These are phyloP conservation scores for Pulicaria dysenterica DNA, from an alignment of 129 eudicot species.

Conservation along the genomic window DNA sequence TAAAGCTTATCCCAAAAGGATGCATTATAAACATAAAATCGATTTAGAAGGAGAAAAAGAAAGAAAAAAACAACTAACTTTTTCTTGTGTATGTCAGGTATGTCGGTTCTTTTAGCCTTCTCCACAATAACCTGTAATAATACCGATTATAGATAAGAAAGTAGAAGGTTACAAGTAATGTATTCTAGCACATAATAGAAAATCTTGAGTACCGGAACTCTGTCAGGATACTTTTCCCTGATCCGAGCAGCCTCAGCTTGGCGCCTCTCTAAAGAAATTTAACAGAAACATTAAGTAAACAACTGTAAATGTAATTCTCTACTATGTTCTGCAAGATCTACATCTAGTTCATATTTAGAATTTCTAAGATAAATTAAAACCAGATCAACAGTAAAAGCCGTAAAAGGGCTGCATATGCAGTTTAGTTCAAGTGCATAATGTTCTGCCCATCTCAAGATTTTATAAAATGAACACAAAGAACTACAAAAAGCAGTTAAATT, in stretches of 20 bases:
- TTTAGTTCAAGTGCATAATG: too few species aligned
- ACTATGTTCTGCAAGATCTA: background rate
- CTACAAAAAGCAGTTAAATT: too few species aligned
- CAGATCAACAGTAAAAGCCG: background rate
- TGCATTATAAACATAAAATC: background rate
- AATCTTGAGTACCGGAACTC: constrained; percentile 71
- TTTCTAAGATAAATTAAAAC: background rate
- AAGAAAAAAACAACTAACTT: constrained; percentile 61
- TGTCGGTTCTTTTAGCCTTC: constrained; percentile 92
- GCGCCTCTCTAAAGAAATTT: constrained; percentile 61
- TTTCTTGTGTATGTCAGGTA: constrained; percentile 95
- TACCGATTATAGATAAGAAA: constrained; percentile 12
- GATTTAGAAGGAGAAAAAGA: background rate
- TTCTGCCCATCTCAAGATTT: too few species aligned
- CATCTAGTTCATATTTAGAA: background rate
- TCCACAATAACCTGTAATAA: constrained; percentile 83
- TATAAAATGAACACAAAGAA: too few species aligned
- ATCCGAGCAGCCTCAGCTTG: constrained; percentile 99
- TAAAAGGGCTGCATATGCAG: too few species aligned
- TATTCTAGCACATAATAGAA: background rate
- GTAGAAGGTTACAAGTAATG: background rate
- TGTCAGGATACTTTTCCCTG: constrained; percentile 96
- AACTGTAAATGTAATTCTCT: background rate
- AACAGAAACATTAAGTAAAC: background rate
- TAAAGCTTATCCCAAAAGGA: too few species aligned